Evolutionary conservation across 2,329 filamentous ascomycete genomes (phyloP).

Genomic region (Thermomyces lanuginosus): DNA sequence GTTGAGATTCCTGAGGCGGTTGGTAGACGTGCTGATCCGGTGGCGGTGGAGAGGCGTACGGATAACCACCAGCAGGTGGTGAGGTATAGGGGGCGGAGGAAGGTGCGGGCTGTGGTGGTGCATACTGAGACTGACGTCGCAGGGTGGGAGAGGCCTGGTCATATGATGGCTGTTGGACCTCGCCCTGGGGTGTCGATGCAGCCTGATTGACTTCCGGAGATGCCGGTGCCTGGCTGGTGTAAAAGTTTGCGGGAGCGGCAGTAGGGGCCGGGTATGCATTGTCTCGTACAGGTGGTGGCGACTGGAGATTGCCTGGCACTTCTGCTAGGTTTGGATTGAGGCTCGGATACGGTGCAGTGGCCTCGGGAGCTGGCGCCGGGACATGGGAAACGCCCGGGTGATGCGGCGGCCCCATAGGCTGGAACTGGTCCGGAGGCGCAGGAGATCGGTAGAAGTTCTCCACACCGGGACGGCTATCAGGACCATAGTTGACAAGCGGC

Average conservation of each 20-base stretch:
- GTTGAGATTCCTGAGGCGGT: conserved; percentile 6
- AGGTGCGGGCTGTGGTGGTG: conserved; percentile 2
- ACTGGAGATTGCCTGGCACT: conserved; percentile 8
- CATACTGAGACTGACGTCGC: conserved; percentile 7
- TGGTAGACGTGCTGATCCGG: conserved; percentile 5
- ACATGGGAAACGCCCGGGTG: conserved; percentile 8
- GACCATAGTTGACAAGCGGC: conserved; percentile 42
- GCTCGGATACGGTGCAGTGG: conserved; percentile 10
- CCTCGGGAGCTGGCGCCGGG: conserved; percentile 6
- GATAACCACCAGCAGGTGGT: no score
- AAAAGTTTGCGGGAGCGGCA: conserved; percentile 7
- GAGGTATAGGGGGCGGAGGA: conserved; percentile 2
- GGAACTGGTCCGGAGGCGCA: conserved; percentile 33
- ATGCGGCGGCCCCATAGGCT: conserved; percentile 29
- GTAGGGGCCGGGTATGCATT: conserved; percentile 8
- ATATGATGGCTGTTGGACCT: conserved; percentile 5
- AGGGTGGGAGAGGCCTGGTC: conserved; percentile 4
- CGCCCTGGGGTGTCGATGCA: conserved; percentile 1
- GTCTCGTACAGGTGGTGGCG: conserved; percentile 9
- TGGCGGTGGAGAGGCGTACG: conserved; percentile 1
- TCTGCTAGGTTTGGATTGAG: conserved; percentile 6
- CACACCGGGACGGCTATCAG: conserved; percentile 36
- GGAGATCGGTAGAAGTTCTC: conserved; percentile 74
- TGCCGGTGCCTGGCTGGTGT: conserved; percentile 7
- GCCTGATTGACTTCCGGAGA: conserved; percentile 8